Evolutionary conservation across 768 basidiomycete species (phyloP).

Genomic region (Pholiota microspora): DNA sequence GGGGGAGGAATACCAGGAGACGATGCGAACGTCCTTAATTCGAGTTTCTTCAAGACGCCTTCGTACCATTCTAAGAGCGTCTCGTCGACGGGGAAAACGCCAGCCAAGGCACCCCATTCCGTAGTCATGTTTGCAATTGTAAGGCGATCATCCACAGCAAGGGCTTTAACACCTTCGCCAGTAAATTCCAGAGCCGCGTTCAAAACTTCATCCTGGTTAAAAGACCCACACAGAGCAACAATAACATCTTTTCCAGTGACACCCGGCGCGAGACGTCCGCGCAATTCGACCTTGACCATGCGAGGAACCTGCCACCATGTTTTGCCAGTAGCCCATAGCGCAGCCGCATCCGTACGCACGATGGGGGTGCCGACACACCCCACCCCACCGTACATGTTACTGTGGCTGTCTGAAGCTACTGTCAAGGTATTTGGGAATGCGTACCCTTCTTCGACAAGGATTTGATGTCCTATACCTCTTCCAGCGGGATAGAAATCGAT

Average conservation of each 20-base stretch:
- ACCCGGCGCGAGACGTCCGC: constrained; percentile 77
- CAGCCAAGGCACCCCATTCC: constrained; percentile 97
- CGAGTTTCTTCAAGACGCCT: constrained; percentile 62
- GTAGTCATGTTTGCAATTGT: constrained; percentile 99
- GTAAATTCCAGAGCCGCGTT: constrained; percentile 97
- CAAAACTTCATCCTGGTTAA: constrained; percentile 95
- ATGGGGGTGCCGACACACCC: constrained; percentile 97
- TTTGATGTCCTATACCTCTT: constrained; percentile 95
- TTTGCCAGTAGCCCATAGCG: constrained; percentile 96
- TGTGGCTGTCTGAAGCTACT: constrained; percentile 94
- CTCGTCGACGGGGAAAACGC: constrained; percentile 91
- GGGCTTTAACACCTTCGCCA: constrained; percentile 77
- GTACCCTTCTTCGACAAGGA: constrained; percentile 97
- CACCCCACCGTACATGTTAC: constrained; percentile 99
- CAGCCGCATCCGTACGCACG: constrained; percentile 92
- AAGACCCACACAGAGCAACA: constrained; percentile 91
- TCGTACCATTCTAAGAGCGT: constrained; percentile 88
- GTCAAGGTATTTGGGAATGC: constrained; percentile 95
- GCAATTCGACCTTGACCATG: constrained; percentile 92
- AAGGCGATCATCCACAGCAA: constrained; percentile 88
- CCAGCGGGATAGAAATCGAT: constrained; percentile 98
- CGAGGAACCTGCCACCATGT: constrained; percentile 99
- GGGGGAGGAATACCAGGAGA: constrained; percentile 60
- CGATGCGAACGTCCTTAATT: constrained; percentile 72
- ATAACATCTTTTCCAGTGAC: constrained; percentile 99